Base-by-base conservation (phyloP, 495 filamentous ascomycete species). In the Penicillium coprophilum region DNA sequence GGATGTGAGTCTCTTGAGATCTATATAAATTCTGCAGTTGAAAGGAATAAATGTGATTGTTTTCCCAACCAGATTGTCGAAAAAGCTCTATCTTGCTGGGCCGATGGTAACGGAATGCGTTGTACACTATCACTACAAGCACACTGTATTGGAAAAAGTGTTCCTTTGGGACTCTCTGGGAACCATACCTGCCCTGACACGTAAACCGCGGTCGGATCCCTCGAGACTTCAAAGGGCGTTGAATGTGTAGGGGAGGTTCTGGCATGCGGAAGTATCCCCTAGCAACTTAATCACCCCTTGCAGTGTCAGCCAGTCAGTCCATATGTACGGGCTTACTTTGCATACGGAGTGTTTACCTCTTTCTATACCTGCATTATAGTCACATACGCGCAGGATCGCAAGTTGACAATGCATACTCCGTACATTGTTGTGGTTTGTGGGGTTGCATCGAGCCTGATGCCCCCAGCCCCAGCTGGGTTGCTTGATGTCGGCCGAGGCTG, bases 201-300 rank as follows among this genome's bases (percentile, higher is more conserved):
- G n/a, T 6, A 38, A n/a, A 38, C 7, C 6, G 34, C 17, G 34
- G n/a, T 17, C 34, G 9, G n/a, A 8, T 7, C 34, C 15, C n/a
- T 38, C 7, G 8, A 38, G 17, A 38, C 34, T 30, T 38, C 30
- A 36, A 44, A 20, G 51, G 28, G 21, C 20, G 20, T 11, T 27
- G 27, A 40, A 23, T 54, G 54, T 44, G 31, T 34, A 58, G 60
- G 63, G 58, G 34, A 20, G 15, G 41, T 19, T 50, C 53, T 46
- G 56, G 59, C 31, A 64, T 53, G 65, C 49, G 28, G 13, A 38
- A 31, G 5, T 15, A 64, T 66, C 55, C 63, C 34, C 38, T 53
- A n/a, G 56, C 56, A 66, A 64, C 58, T 47, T 63, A 13, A 23
- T 13, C 32, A 56, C 46, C 65, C 65, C 65, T 66, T 68, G 60